These are phyloP conservation scores for Erysimum cheiri DNA, from an alignment of 441 rosid species.

Conservation along the genomic window DNA sequence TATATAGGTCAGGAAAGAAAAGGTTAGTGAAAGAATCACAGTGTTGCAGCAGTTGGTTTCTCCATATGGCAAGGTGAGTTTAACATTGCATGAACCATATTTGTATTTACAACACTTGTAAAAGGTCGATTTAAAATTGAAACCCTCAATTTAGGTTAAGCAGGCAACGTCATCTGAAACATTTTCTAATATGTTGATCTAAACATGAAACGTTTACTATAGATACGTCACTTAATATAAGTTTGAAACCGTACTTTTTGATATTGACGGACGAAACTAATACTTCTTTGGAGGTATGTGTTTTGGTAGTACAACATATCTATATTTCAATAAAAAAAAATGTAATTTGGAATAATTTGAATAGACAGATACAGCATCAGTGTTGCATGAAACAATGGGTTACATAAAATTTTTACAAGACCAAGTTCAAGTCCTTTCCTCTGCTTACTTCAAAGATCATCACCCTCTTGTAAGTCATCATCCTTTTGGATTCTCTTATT, in stretches of 20 bases:
- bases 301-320: background rate
- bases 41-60: conserved; percentile 77
- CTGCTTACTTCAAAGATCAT: conserved; percentile 62
- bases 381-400: conserved; percentile 86
- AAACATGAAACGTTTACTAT: background rate
- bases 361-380: conserved; percentile 83
- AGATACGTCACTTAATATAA: background rate
- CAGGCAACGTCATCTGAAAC: background rate
- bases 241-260: background rate
- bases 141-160: background rate
- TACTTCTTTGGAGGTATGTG: background rate
- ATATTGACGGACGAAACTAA: background rate
- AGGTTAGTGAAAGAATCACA: conserved; percentile 65
- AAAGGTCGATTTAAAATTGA: background rate
- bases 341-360: background rate
- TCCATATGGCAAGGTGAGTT: conserved; percentile 75
- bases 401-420: conserved; percentile 79
- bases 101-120: background rate
- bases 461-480: conserved; percentile 53
- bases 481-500: background rate
- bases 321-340: background rate
- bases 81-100: background rate
- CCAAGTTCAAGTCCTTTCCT: conserved; percentile 72
- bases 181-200: background rate
- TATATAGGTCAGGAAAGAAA: conserved; percentile 59